phyloP scores from a whole-genome alignment of 257 asterid genomes.

The Nicotiana attenuata region DNA sequence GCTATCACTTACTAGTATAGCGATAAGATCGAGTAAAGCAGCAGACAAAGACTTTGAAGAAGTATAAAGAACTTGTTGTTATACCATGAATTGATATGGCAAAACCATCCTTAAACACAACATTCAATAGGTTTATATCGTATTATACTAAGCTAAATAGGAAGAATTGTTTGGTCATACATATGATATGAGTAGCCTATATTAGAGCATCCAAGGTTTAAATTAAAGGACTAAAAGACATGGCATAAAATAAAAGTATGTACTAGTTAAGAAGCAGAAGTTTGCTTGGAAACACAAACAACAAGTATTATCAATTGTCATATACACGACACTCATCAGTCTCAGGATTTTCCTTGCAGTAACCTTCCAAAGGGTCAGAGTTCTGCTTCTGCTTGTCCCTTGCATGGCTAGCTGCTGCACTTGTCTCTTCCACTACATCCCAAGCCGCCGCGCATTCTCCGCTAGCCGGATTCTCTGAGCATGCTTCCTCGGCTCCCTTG shows the following conservation, averaged over 20 bases:
- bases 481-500: conserved; percentile 67
- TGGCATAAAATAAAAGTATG: not conserved
- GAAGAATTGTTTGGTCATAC: not conserved
- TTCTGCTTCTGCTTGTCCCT: conserved; percentile 64
- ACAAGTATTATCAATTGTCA: conserved; percentile 32
- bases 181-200: not conserved
- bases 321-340: conserved; percentile 90
- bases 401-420: conserved; percentile 92
- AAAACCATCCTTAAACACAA: too few relatives aligned
- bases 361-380: conserved; percentile 61
- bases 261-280: too few relatives aligned
- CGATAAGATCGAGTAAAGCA: too few relatives aligned
- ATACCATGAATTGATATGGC: too few relatives aligned
- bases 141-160: not conserved
- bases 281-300: too few relatives aligned
- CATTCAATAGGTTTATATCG: too few relatives aligned
- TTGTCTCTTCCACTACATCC: conserved; percentile 99
- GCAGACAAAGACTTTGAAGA: not conserved
- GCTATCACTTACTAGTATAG: too few relatives aligned
- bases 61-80: too few relatives aligned
- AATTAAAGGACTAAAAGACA: not conserved
- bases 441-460: conserved; percentile 98
- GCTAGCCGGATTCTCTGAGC: conserved; percentile 54
- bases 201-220: not conserved
- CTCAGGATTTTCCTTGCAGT: conserved; percentile 95